phyloP scores from a whole-genome alignment of 2,329 filamentous ascomycete genomes.

The Chrysosporium queenslandicum region DNA sequence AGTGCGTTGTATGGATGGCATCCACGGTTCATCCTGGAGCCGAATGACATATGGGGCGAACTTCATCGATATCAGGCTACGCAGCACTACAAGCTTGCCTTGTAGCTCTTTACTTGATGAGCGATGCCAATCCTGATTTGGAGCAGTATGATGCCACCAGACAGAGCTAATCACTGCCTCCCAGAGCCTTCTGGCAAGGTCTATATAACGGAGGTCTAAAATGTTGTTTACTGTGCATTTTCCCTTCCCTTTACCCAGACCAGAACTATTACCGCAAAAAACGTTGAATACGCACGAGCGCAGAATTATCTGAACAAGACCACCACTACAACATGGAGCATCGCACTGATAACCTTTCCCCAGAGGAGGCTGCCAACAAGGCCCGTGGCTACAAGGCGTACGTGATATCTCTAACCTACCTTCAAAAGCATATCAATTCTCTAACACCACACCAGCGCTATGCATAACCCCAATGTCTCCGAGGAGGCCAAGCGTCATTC shows the following conservation, averaged over 20 bases:
- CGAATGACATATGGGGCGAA: not conserved
- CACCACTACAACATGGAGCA: not conserved
- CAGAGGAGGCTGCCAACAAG: slow-evolving; percentile 7
- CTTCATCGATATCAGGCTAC: not conserved
- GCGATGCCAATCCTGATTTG: not conserved
- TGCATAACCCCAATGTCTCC: slow-evolving; percentile 15
- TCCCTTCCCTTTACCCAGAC: not conserved
- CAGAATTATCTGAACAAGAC: not conserved
- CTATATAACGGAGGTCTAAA: not conserved
- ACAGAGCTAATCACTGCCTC: not conserved
- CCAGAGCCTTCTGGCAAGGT: not conserved
- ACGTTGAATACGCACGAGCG: no score
- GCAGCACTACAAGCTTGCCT: not conserved
- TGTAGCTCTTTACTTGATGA: not conserved
- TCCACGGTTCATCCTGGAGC: not conserved
- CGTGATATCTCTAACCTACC: not conserved
- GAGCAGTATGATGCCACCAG: slow-evolving; percentile 1
- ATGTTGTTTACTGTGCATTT: no score
- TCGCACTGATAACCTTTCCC: not conserved
- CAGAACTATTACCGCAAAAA: no score
- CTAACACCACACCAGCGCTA: not conserved
- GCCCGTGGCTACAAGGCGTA: slow-evolving; percentile 13
- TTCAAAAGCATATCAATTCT: not conserved
- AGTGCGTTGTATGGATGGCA: no score
- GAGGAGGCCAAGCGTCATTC: slow-evolving; percentile 16